Base-by-base conservation (phyloP, 2,329 filamentous ascomycete genomes). In the Cadophora sp. region DNA sequence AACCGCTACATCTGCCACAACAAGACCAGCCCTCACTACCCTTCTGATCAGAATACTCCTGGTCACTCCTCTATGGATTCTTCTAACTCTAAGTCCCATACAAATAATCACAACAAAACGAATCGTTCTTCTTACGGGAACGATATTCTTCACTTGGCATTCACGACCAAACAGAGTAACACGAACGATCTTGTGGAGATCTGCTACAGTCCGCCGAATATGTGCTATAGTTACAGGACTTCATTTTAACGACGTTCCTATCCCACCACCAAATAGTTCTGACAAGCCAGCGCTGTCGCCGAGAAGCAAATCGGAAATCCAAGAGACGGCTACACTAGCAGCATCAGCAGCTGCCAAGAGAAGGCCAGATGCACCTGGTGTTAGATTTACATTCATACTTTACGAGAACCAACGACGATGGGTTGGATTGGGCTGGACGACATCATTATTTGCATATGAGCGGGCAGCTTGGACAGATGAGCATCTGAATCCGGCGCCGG, bases 321-420 rank as follows among this genome's bases (percentile, higher is more conserved):
- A 71, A 40, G 72, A 74, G 27, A 70, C 70, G 14, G 73, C 76
- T 24, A 66, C 72, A 4, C 51, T 74, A 78, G 83, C 46, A 80
- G 81, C 75, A 22, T 73, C 75, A 37, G 62, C 69, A 64, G 76
- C 75, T 22, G 79, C 65, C 73, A 82, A 70, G 75, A 79, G 71
- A 51, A 73, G 76, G 26, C 79, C 80, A n/a, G 85, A 84, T 69
- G 90, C 91, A 4, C 88, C 93, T 0, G 94, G 94, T 1, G 92
- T 99, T 16, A 92, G 94, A 55, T 99, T 99, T 76, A 99, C 96
- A 0, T 99, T 99, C 71, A 94, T 96, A 59, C 85, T 99, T 2
- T 98, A 94, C 76, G 96, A 99, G 79, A 99, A 99, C 75, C 96
- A 99, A 79, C 88, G 96, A 51, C 88, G 96, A 63, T 99, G 96